Percentiles rank a stretch among this genome's conserved stretches.
These are phyloP conservation scores for Vigna hirtella DNA, from an alignment of 306 rosid species.

Conservation along the genomic window DNA sequence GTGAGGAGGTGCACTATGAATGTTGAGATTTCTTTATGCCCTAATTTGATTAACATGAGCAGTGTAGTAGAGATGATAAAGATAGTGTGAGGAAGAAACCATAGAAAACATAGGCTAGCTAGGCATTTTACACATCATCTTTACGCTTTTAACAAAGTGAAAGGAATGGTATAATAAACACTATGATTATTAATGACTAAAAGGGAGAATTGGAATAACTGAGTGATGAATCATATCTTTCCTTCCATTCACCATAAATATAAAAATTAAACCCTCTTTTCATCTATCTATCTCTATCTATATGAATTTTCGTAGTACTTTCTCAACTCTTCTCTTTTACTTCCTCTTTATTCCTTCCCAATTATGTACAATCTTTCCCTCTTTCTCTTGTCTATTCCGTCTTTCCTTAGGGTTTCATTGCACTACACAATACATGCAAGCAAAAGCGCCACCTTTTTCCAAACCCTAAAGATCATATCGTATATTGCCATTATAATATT, in stretches of 20 bases:
- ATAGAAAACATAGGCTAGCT: background rate
- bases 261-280: background rate
- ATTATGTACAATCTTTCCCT: slow-evolving; percentile 46
- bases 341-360: slow-evolving; percentile 31
- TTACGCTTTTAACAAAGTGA: slow-evolving; percentile 35
- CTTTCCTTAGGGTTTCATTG: slow-evolving; percentile 12
- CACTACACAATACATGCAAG: slow-evolving; percentile 9
- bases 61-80: background rate
- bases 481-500: background rate
- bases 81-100: background rate
- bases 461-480: background rate
- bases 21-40: background rate
- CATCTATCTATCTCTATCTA: slow-evolving; percentile 20
- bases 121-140: slow-evolving; percentile 22
- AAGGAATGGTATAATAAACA: slow-evolving; percentile 28
- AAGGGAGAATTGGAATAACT: slow-evolving; percentile 39
- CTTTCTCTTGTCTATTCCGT: slow-evolving; percentile 31
- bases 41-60: background rate
- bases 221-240: slow-evolving; percentile 22
- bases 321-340: slow-evolving; percentile 33
- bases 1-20: background rate
- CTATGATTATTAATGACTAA: slow-evolving; percentile 3
- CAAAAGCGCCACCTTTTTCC: slow-evolving; percentile 33
- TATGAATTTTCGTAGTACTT: slow-evolving; percentile 43
- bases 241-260: slow-evolving; percentile 7